These are phyloP conservation scores for Nowakowskiella sp. DNA, from an alignment of 192 early-diverging fungal species.

Conservation along the genomic window DNA sequence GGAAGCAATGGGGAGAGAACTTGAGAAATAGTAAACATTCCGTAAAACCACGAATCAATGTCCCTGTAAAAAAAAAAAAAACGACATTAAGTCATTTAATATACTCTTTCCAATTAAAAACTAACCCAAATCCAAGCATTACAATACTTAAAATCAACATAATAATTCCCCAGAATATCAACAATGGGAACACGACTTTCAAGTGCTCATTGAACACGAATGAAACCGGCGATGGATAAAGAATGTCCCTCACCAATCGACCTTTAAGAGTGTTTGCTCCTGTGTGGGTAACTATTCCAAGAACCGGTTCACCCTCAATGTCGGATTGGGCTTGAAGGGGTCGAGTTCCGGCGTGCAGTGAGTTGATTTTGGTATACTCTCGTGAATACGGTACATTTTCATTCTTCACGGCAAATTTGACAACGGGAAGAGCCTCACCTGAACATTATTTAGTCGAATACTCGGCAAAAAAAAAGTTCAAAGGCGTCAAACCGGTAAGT, in stretches of 20 bases:
- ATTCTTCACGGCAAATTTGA: conserved; percentile 59
- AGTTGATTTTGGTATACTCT: conserved; percentile 40
- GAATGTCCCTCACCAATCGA: conserved; percentile 62
- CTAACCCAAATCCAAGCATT: conserved; percentile 21
- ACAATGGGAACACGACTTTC: conserved; percentile 55
- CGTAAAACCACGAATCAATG: conserved; percentile 66
- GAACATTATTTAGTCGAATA: no score
- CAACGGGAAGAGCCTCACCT: conserved; percentile 69
- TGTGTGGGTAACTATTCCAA: conserved; percentile 56
- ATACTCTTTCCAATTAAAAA: no score
- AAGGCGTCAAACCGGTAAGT: no score
- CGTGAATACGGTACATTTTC: conserved; percentile 31
- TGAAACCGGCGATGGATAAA: conserved; percentile 59
- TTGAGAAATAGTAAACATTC: conserved; percentile 63
- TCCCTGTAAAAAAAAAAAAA: conserved; percentile 19
- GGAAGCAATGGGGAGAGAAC: conserved; percentile 62
- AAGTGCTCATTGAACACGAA: conserved; percentile 77
- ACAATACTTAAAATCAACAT: conserved; percentile 25
- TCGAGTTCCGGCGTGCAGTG: conserved; percentile 60
- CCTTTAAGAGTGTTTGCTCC: conserved; percentile 64
- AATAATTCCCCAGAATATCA: conserved; percentile 60
- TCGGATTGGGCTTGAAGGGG: conserved; percentile 48
- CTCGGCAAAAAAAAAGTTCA: no score
- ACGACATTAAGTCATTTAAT: no score
- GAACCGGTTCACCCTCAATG: conserved; percentile 22